A percentile compares a stretch with the other conserved stretches of the same genome.
These are phyloP conservation scores for Huntiella moniliformis DNA, from an alignment of 2,329 filamentous ascomycete species.

Conservation along the genomic window DNA sequence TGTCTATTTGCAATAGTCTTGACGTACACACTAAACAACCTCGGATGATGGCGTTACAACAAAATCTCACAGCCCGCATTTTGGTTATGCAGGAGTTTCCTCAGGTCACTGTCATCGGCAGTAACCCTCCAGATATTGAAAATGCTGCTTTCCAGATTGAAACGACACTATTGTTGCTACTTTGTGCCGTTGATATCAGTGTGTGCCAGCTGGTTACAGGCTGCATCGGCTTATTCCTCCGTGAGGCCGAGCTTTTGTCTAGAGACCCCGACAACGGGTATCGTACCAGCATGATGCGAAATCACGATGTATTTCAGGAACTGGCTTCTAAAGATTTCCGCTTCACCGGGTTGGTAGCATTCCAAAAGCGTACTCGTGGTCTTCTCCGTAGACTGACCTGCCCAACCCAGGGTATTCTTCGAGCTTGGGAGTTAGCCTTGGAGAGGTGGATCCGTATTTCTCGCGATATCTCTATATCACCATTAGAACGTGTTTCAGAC, in stretches of 20 bases:
- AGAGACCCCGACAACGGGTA: conserved; percentile 25
- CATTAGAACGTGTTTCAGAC: conserved; percentile 34
- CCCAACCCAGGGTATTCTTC: conserved; percentile 46
- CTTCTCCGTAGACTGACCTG: conserved; percentile 41
- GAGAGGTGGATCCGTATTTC: conserved; percentile 45
- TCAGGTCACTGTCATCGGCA: conserved; percentile 25
- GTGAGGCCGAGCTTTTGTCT: conserved; percentile 36
- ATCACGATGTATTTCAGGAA: conserved; percentile 40
- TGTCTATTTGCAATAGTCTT: conserved; percentile 7
- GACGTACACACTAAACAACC: conserved; percentile 10
- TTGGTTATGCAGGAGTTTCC: conserved; percentile 24
- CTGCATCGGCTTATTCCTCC: conserved; percentile 42
- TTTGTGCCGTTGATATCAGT: conserved; percentile 47
- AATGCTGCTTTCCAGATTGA: conserved; percentile 37
- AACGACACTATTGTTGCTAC: conserved; percentile 40
- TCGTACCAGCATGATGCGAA: conserved; percentile 30
- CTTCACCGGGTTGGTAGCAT: conserved; percentile 50
- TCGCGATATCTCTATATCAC: conserved; percentile 39
- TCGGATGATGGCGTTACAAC: conserved; percentile 17
- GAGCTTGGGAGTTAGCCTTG: conserved; percentile 48
- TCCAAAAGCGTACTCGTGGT: conserved; percentile 45
- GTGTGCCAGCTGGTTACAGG: conserved; percentile 45
- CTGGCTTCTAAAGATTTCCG: conserved; percentile 44
- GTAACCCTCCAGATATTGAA: conserved; percentile 35
- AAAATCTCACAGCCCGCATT: conserved; percentile 37